Base-by-base conservation (phyloP, 2,329 filamentous ascomycete genomes). In the Microcyclospora tardicrescens region DNA sequence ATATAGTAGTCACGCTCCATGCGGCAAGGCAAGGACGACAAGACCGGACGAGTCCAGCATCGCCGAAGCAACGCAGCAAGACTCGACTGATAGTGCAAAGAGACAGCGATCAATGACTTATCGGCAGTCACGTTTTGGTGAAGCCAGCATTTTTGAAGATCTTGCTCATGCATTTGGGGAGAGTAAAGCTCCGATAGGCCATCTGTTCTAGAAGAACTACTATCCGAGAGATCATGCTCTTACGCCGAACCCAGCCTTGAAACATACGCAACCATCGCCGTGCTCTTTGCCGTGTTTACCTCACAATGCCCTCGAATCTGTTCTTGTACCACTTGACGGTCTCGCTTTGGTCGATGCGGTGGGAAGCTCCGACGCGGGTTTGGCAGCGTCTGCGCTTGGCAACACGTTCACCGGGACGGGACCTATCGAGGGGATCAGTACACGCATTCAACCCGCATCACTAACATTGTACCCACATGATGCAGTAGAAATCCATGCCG, bases 401-500 rank as follows among this genome's bases (percentile, higher is more conserved):
- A 65, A 98, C 85, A 67, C 91, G 87, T 79, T 94, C 87, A 73
- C 91, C 91, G 61, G 89, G 91, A 63, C 91, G 87, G 75, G 86
- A 94, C 75, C 75, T 79, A 52, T 43, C 42, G 44, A 37, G 19
- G 39, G 38, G 49, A n/a, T 66, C 53, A 64, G 58, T 36, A 45
- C 43, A 15, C 5, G 10, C 33, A 19, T 28, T 15, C 13, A 16
- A 13, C 13, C 16, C 6, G 38, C 41, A 19, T 16, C 19, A 19
- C 6, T 30, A 15, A 6, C 10, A n/a, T 12, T 24, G 16, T 34
- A 73, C 74, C 69, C 60, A 78, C 91, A 98, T 98, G 85, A 89
- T 96, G 84, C 81, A 87, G 83, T 95, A 98, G 75, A 98, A 98
- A 75, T 98, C 91, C 91, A 98, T 98, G 68, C 91, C 87, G 77